A percentile compares a stretch with the other conserved stretches of the same genome.
Conservation (phyloP, 2,329 filamentous ascomycete genomes). For the Colletotrichum viniferum region DNA sequence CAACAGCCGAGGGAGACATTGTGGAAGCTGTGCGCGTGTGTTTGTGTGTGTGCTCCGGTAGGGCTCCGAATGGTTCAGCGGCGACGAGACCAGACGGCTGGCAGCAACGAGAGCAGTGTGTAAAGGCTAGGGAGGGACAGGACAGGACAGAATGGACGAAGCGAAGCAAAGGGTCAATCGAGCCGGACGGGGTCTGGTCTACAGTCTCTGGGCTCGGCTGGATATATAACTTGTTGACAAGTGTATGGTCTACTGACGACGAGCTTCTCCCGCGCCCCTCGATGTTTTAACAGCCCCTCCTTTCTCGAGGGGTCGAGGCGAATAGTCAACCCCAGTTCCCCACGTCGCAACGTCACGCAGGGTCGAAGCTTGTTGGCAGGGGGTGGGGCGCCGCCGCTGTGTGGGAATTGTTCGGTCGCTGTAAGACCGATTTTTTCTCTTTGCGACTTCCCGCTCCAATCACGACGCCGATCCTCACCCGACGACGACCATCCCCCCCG, state of each 20-base stretch:
- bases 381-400: conserved; percentile 11
- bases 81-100: background rate
- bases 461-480: conserved; percentile 15
- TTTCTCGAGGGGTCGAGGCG: conserved; percentile 4
- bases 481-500: background rate
- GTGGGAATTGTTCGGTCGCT: conserved; percentile 24
- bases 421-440: conserved; percentile 22
- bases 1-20: conserved; percentile 41
- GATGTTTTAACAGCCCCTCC: conserved; percentile 15
- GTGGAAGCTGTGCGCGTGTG: conserved; percentile 5
- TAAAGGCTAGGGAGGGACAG: background rate
- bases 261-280: background rate
- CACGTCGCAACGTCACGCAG: conserved; percentile 23
- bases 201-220: background rate
- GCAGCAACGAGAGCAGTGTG: background rate
- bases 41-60: background rate
- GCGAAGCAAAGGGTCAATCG: background rate
- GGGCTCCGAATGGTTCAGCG: background rate
- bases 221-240: conserved; percentile 9
- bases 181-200: background rate
- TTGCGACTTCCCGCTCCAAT: conserved; percentile 21
- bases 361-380: conserved; percentile 24
- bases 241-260: background rate
- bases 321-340: conserved; percentile 19
- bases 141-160: background rate